These are phyloP conservation scores for Clausena lansium DNA, from an alignment of 345 rosid species.

Conservation along the genomic window DNA sequence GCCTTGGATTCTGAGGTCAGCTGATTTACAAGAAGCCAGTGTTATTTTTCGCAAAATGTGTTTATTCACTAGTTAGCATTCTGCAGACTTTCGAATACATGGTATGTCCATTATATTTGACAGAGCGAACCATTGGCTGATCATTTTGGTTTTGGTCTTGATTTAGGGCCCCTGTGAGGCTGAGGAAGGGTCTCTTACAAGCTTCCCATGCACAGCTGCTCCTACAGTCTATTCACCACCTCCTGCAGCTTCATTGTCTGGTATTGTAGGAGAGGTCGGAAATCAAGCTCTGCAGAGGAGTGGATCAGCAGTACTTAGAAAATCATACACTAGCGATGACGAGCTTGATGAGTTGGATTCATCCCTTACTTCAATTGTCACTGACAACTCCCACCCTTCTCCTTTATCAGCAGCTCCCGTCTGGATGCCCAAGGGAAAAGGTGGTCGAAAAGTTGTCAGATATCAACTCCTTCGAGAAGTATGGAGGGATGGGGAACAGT, in stretches of 20 bases:
- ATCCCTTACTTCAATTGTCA: slow-evolving; percentile 49
- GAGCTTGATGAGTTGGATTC: slow-evolving; percentile 88
- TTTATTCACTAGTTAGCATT: not conserved
- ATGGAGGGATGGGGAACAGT: slow-evolving; percentile 59
- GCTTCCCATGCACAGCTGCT: slow-evolving; percentile 60
- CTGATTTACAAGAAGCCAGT: not conserved
- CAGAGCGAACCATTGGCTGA: not conserved
- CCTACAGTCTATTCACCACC: slow-evolving; percentile 66
- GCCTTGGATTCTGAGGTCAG: slow-evolving; percentile 71
- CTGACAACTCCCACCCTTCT: slow-evolving; percentile 38
- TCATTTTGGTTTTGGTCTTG: slow-evolving; percentile 8
- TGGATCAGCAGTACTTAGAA: slow-evolving; percentile 54
- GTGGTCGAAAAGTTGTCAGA: slow-evolving; percentile 52
- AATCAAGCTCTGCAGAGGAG: slow-evolving; percentile 45
- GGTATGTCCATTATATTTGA: not conserved
- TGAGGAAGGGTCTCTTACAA: slow-evolving; percentile 40
- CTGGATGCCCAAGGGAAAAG: slow-evolving; percentile 47
- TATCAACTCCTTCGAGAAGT: slow-evolving; percentile 72
- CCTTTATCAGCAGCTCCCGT: slow-evolving; percentile 36
- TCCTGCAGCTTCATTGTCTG: slow-evolving; percentile 41
- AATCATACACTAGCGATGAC: slow-evolving; percentile 80
- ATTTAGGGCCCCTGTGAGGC: slow-evolving; percentile 47
- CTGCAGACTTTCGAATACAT: not conserved
- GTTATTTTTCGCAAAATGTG: not conserved
- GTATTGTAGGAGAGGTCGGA: slow-evolving; percentile 55